Base-by-base conservation (phyloP, 2,329 filamentous ascomycete genomes). In the Onygenales sp. region DNA sequence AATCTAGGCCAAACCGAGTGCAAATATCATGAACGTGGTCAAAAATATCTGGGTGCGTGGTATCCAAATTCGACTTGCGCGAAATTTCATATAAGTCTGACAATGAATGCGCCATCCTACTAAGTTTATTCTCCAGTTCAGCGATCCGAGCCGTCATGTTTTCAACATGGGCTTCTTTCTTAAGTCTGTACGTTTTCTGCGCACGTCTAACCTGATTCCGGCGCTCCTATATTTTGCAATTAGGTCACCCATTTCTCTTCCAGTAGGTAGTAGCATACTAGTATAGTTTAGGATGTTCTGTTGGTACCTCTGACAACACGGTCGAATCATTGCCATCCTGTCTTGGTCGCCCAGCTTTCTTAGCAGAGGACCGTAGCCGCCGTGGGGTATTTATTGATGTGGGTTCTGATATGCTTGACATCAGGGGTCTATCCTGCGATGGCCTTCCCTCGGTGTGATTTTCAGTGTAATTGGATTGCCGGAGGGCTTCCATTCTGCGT, bases 181-280 rank as follows among this genome's bases (percentile, higher is more conserved):
- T 83, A 62, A 86, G 82, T 8, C 89, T 82, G 64, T 94, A 94
- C 1, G 88, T 87, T 59, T 88, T 77, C 67, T 94, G 89, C 2
- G 89, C 89, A 52, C 92, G 78, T 31, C 89, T 83, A 58, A 95
- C 92, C 65, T 94, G 89, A 4, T 87, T 92, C 53, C 89, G 81
- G 52, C 89, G 85, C 57, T 88, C 84, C 86, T 87, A 59, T 7
- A 11, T 44, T 44, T 6, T 27, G 42, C 8, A 27, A 27, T 44
- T 21, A 44, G 42, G 11, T 8, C 31, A 9, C 21, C 42, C 31
- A 27, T 9, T 44, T 8, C 42, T 44, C 31, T 43, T 44, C 31
- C 42, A 6, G 17, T 44, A 27, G 21, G 21, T 27, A 27, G 21
- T 27, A 27, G 21, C 21, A 27, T 27, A 27, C 21, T 27, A 27